These are phyloP conservation scores for Lipomyces oligophaga DNA, from an alignment of 805 yeast genomes.

Conservation along the genomic window DNA sequence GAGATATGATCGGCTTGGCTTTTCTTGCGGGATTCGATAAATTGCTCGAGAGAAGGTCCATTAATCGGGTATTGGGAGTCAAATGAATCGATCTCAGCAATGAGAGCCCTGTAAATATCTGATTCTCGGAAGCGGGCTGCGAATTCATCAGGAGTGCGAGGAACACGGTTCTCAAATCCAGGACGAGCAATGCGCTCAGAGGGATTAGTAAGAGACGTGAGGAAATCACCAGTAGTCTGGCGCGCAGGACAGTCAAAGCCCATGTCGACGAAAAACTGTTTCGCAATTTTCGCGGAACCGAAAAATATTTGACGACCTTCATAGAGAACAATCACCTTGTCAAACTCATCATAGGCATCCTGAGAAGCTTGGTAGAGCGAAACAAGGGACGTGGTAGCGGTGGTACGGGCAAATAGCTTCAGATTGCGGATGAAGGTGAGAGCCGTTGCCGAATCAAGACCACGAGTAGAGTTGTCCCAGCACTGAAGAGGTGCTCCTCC, in stretches of 20 bases:
- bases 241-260: slow-evolving; percentile 56
- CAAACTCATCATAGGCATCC: slow-evolving; percentile 52
- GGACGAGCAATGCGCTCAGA: slow-evolving; percentile 44
- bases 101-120: slow-evolving; percentile 41
- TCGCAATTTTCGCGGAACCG: slow-evolving; percentile 48
- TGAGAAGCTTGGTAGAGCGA: slow-evolving; percentile 62
- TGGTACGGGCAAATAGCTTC: slow-evolving; percentile 51
- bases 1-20: slow-evolving; percentile 42
- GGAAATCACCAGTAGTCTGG: slow-evolving; percentile 47
- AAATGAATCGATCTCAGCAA: slow-evolving; percentile 45
- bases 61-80: slow-evolving; percentile 25
- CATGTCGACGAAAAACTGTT: slow-evolving; percentile 49
- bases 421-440: slow-evolving; percentile 58
- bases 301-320: slow-evolving; percentile 56
- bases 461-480: slow-evolving; percentile 71
- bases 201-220: slow-evolving; percentile 44
- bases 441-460: slow-evolving; percentile 68
- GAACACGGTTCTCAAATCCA: slow-evolving; percentile 50
- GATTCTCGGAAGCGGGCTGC: slow-evolving; percentile 49
- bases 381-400: slow-evolving; percentile 53
- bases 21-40: slow-evolving; percentile 37
- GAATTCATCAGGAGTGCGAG: slow-evolving; percentile 44
- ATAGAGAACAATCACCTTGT: slow-evolving; percentile 51
- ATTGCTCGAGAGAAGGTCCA: slow-evolving; percentile 31
- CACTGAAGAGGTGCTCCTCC: slow-evolving; percentile 49